Percentiles rank a stretch among this genome's conserved stretches.
Evolutionary conservation across 192 early-diverging fungal species (phyloP).

Genomic region (Linderina pennispora): DNA sequence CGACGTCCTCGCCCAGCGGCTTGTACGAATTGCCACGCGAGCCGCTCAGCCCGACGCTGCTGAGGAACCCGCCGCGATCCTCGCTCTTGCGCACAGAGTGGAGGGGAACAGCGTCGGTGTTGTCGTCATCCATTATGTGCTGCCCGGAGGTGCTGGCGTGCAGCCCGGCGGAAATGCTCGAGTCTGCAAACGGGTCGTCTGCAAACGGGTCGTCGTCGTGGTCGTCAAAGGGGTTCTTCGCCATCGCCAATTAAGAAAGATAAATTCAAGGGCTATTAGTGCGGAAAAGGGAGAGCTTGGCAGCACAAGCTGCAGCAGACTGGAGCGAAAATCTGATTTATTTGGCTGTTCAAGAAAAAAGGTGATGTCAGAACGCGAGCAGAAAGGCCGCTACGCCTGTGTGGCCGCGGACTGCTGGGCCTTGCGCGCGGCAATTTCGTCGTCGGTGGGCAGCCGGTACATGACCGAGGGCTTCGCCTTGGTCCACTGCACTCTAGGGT

Average conservation of each 20-base stretch:
- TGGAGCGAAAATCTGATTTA: not conserved
- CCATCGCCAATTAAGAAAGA: no score
- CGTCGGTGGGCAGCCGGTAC: conserved; percentile 30
- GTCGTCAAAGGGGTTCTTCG: conserved; percentile 38
- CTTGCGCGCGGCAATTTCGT: conserved; percentile 33
- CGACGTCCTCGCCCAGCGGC: conserved; percentile 24
- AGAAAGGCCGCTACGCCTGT: no score
- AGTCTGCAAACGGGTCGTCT: conserved; percentile 32
- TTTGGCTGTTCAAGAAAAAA: conserved; percentile 1
- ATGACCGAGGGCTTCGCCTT: conserved; percentile 14
- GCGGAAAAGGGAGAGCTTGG: no score
- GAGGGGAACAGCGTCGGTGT: conserved; percentile 36
- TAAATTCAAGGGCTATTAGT: no score
- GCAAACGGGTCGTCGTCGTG: conserved; percentile 32
- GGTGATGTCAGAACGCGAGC: not conserved
- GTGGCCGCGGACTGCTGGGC: no score
- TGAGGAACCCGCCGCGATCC: conserved; percentile 27
- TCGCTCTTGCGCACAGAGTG: conserved; percentile 31
- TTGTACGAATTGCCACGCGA: conserved; percentile 20
- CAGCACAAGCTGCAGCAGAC: no score
- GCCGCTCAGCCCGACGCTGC: conserved; percentile 18
- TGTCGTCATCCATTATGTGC: conserved; percentile 10
- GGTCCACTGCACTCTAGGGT: conserved; percentile 9
- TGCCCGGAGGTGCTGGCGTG: conserved; percentile 5
- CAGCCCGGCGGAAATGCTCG: conserved; percentile 8